These are phyloP conservation scores for Penicillium sp. DNA, from an alignment of 2,329 filamentous ascomycete species.

Conservation along the genomic window DNA sequence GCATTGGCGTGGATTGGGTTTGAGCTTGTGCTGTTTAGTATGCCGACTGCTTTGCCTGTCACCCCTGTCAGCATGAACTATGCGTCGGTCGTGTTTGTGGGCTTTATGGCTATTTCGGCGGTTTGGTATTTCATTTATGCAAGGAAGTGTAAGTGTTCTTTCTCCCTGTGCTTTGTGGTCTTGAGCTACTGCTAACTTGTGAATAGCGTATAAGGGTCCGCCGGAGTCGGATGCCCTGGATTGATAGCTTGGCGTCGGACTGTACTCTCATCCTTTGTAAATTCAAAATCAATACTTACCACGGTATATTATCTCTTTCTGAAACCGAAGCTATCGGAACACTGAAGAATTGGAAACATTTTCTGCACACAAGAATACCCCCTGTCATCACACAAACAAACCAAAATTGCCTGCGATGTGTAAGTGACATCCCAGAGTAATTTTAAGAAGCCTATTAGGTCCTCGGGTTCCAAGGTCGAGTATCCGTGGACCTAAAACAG, in stretches of 20 bases:
- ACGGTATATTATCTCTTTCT: background rate
- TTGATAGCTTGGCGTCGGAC: background rate
- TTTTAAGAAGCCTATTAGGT: too few species aligned
- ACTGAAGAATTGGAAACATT: too few species aligned
- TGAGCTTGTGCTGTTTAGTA: conserved; percentile 60
- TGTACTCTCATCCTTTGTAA: background rate
- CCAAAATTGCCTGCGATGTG: too few species aligned
- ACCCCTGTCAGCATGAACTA: conserved; percentile 64
- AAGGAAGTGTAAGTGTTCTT: conserved; percentile 46
- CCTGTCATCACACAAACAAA: too few species aligned
- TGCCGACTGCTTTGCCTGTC: conserved; percentile 56
- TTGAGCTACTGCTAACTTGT: background rate
- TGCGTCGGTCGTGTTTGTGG: conserved; percentile 68
- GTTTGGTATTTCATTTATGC: conserved; percentile 61
- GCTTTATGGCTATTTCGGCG: conserved; percentile 58
- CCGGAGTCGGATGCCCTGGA: conserved; percentile 31
- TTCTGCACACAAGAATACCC: too few species aligned
- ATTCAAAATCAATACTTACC: background rate
- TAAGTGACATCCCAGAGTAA: too few species aligned
- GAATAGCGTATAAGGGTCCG: conserved; percentile 36
- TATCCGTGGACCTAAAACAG: too few species aligned
- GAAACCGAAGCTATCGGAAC: too few species aligned
- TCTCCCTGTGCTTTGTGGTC: background rate
- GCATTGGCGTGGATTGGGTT: conserved; percentile 54
- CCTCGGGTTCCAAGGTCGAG: too few species aligned